A percentile compares a stretch with the other conserved stretches of the same genome.
These are phyloP conservation scores for Acacia acuminata DNA, from an alignment of 306 rosid genomes.

Conservation along the genomic window DNA sequence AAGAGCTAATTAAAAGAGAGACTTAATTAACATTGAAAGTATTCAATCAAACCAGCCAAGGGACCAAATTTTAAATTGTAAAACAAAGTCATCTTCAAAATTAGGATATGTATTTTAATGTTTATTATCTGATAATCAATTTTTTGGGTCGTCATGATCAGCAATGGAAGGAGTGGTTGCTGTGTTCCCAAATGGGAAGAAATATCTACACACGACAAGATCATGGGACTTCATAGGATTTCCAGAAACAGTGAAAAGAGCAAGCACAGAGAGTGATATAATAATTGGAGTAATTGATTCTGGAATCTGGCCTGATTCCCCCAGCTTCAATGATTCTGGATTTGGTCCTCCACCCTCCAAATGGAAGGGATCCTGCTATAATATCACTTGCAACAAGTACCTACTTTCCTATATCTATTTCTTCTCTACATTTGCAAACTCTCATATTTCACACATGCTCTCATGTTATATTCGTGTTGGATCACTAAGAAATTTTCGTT, in stretches of 20 bases:
- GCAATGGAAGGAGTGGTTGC: background rate
- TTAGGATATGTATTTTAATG: too few species aligned
- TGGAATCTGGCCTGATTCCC: slow-evolving; percentile 60
- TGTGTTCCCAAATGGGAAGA: background rate
- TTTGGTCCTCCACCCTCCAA: slow-evolving; percentile 54
- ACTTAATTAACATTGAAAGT: background rate
- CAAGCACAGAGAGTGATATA: slow-evolving; percentile 29
- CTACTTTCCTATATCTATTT: slow-evolving; percentile 17
- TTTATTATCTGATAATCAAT: background rate
- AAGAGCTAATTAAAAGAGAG: background rate
- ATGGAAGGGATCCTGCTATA: slow-evolving; percentile 60
- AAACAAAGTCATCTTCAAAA: background rate
- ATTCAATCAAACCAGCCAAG: too few species aligned
- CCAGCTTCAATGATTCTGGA: slow-evolving; percentile 48
- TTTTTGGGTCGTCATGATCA: background rate
- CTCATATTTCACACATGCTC: background rate
- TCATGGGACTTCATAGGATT: slow-evolving; percentile 2
- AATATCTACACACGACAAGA: background rate
- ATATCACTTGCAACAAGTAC: slow-evolving; percentile 56
- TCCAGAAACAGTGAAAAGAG: background rate
- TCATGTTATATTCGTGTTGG: background rate
- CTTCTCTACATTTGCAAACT: background rate
- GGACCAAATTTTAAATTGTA: too few species aligned
- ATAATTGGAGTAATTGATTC: slow-evolving; percentile 48
- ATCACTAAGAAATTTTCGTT: background rate